Conservation (phyloP, 257 asterid species). For the Fraxinus quadrangulata region DNA sequence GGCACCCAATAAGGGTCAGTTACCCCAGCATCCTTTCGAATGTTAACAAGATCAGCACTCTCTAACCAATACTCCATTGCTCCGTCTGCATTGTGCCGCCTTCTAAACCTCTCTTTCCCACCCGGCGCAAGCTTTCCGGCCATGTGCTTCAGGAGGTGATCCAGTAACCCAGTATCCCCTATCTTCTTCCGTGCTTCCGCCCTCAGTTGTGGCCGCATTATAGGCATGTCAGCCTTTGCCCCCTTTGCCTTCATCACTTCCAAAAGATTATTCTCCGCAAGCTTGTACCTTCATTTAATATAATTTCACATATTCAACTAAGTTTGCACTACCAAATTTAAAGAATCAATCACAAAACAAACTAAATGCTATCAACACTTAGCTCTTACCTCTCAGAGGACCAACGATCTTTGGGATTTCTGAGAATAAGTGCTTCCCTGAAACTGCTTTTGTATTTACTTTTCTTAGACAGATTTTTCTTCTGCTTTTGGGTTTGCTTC, state of each 20-base stretch:
- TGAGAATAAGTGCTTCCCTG: conserved; percentile 49
- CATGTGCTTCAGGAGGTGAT: conserved; percentile 94
- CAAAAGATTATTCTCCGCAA: background rate
- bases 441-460: conserved; percentile 41
- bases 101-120: background rate
- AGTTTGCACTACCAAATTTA: background rate
- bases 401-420: conserved; percentile 90
- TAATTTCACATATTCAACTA: background rate
- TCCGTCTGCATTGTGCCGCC: conserved; percentile 52
- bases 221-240: conserved; percentile 65
- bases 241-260: conserved; percentile 38
- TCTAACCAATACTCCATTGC: conserved; percentile 99
- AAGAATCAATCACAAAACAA: background rate
- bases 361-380: background rate
- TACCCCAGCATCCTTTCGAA: conserved; percentile 82
- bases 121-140: conserved; percentile 93
- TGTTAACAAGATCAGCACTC: conserved; percentile 70
- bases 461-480: conserved; percentile 34
- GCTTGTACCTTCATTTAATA: conserved; percentile 58
- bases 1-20: conserved; percentile 92
- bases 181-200: conserved; percentile 88
- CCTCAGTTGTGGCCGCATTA: conserved; percentile 82
- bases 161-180: conserved; percentile 90
- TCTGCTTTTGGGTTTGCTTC: conserved; percentile 38
- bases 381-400: conserved; percentile 76